These are phyloP conservation scores for Leishmania aethiopica DNA, from an alignment of 208 protist genomes.

Conservation along the genomic window DNA sequence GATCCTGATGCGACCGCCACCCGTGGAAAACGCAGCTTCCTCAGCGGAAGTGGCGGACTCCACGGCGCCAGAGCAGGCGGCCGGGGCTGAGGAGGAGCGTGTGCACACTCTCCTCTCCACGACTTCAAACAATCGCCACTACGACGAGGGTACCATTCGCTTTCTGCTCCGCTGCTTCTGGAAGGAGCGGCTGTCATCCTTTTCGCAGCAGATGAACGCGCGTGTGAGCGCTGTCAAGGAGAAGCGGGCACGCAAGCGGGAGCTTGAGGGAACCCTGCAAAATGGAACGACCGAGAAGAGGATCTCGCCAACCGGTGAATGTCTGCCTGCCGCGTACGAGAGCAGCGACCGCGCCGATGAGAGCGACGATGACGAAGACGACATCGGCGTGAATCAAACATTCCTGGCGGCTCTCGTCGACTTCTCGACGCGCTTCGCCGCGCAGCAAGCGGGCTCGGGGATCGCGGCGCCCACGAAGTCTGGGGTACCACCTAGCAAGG, in stretches of 20 bases:
- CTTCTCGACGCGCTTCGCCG: constrained; percentile 39
- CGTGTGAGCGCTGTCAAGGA: not conserved
- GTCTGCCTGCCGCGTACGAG: not conserved
- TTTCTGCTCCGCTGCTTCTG: constrained; percentile 81
- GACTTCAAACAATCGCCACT: constrained; percentile 48
- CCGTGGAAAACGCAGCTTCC: not conserved
- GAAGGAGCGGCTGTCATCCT: constrained; percentile 60
- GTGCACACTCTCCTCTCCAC: constrained; percentile 6
- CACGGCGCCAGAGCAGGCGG: not conserved
- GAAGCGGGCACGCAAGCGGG: not conserved
- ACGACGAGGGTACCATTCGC: constrained; percentile 68
- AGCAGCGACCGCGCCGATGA: not conserved
- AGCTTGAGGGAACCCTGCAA: not conserved
- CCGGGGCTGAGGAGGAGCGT: constrained; percentile 1
- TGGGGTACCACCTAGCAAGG: not conserved
- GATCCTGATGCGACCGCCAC: not conserved
- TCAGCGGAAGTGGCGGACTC: not conserved
- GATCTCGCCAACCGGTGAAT: not conserved
- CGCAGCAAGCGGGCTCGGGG: not conserved
- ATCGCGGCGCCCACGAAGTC: not conserved
- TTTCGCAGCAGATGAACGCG: constrained; percentile 46
- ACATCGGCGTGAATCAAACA: constrained; percentile 15
- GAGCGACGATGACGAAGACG: constrained; percentile 18
- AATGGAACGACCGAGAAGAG: no score
- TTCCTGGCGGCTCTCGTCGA: constrained; percentile 63